Evolutionary conservation across 2,329 filamentous ascomycete genomes (phyloP).

Genomic region (Acephala macrosclerotiorum): DNA sequence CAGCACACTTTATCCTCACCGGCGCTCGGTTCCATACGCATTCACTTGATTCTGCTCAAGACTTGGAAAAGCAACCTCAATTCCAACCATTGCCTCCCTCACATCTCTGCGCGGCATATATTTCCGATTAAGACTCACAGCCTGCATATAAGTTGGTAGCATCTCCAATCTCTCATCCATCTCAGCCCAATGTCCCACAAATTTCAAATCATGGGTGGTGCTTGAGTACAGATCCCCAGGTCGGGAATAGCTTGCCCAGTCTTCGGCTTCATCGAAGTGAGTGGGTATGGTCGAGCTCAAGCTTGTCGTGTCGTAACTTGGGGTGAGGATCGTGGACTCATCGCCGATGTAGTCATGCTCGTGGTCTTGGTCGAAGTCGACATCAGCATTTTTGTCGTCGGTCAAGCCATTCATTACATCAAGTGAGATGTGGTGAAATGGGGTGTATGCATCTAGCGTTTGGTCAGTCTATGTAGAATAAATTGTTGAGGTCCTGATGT

Average conservation of each 20-base stretch:
- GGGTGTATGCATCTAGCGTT: neutral
- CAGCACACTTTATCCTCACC: no score
- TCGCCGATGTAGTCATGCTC: neutral
- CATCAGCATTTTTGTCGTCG: neutral
- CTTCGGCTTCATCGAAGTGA: neutral
- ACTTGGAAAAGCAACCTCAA: neutral
- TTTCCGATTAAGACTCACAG: neutral
- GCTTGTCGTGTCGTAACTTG: neutral
- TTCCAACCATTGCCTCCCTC: neutral
- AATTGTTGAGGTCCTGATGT: neutral
- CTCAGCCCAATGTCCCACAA: neutral
- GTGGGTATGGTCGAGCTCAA: conserved; percentile 1
- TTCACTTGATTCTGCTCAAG: neutral
- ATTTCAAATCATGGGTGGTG: neutral
- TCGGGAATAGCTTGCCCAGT: neutral
- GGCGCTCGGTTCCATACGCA: neutral
- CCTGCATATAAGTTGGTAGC: neutral
- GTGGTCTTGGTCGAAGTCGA: neutral
- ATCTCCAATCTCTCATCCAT: neutral
- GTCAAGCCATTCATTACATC: conserved; percentile 2
- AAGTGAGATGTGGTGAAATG: neutral
- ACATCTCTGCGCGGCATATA: neutral
- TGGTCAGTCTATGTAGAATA: neutral
- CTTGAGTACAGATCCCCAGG: neutral
- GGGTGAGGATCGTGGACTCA: conserved; percentile 4